Evolutionary conservation across 2,329 filamentous ascomycete genomes (phyloP).

Genomic region (Epichloe aotearoae): DNA sequence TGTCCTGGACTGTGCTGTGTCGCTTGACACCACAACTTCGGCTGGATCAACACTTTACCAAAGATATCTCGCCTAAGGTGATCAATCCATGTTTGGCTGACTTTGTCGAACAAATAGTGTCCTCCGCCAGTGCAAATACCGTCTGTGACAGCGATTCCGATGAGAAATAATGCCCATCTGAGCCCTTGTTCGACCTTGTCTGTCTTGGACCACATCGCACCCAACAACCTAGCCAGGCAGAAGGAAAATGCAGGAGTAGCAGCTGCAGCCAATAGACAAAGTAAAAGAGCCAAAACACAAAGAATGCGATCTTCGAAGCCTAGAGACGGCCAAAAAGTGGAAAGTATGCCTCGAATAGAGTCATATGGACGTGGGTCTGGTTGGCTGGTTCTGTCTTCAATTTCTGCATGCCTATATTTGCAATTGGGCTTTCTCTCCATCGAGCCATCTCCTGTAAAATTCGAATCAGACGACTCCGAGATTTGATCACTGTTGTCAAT

Average conservation of each 20-base stretch:
- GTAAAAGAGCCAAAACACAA: constrained; percentile 46
- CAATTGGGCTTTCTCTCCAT: neutral
- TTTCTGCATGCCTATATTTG: neutral
- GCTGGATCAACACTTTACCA: constrained; percentile 58
- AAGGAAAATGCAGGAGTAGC: constrained; percentile 65
- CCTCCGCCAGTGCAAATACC: constrained; percentile 50
- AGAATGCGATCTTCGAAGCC: constrained; percentile 33
- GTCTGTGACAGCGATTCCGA: constrained; percentile 55
- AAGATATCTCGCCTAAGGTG: constrained; percentile 55
- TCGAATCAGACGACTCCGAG: neutral
- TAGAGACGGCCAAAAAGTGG: constrained; percentile 58
- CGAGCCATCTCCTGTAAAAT: neutral
- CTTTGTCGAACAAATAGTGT: constrained; percentile 58
- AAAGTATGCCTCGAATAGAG: constrained; percentile 13
- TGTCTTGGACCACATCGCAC: constrained; percentile 48
- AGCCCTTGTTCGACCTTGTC: constrained; percentile 37
- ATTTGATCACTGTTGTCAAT: neutral
- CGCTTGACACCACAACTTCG: constrained; percentile 64
- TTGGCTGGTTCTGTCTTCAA: neutral
- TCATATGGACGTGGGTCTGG: neutral
- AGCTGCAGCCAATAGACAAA: constrained; percentile 50
- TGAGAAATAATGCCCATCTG: constrained; percentile 56
- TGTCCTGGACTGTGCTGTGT: constrained; percentile 48
- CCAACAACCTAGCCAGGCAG: constrained; percentile 58
- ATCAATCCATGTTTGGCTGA: constrained; percentile 67